Evolutionary conservation across 345 rosid genomes (phyloP), one percentile per base, ranked within the genome.

Genomic region (Pistacia vera): DNA sequence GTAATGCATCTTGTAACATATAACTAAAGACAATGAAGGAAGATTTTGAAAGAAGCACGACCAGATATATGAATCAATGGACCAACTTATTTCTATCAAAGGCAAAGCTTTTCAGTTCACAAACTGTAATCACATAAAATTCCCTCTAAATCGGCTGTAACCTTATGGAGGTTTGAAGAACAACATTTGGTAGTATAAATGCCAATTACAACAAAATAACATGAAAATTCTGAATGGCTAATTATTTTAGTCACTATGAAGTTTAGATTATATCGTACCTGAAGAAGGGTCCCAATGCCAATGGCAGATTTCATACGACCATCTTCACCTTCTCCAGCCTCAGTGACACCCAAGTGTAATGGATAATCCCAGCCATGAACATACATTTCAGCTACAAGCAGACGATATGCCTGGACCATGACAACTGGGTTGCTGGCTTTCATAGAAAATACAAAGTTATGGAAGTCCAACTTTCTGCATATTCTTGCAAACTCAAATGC

Each of bases 261-360:
- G 22, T 72, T 65, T n/a, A 60, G 41, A 51, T 28, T 46, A 38
- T 28, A 78, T 67, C 48, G 41, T 86, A 92, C 99, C 97, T 90
- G 93, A 82, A 92, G 98, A 82, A 93, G 98, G 33, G 99, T 93
- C 56, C 98, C 99, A 66, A 93, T 96, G 52, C 98, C 98, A 81
- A 96, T 96, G 18, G 99, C 98, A 81, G 98, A 96, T 83, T 96
- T 96, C 97, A 96, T 96, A 75, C 99, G 87, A 25, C 99, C 99
- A 87, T 96, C 99, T 84, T 93, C 97, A 46, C 99, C 99, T 90
- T 96, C 99, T 85, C 99, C 98, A 76, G 98, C 99, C 87, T 96
- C 98, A 75, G 99, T 96, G 64, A 96, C 99, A 52, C 99, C 99
- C 83, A 93, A 89, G 80, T 96, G 99, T 70, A 96, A 77, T 60